These are phyloP conservation scores for Gentiana straminea DNA, from an alignment of 257 asterid species.

Conservation along the genomic window DNA sequence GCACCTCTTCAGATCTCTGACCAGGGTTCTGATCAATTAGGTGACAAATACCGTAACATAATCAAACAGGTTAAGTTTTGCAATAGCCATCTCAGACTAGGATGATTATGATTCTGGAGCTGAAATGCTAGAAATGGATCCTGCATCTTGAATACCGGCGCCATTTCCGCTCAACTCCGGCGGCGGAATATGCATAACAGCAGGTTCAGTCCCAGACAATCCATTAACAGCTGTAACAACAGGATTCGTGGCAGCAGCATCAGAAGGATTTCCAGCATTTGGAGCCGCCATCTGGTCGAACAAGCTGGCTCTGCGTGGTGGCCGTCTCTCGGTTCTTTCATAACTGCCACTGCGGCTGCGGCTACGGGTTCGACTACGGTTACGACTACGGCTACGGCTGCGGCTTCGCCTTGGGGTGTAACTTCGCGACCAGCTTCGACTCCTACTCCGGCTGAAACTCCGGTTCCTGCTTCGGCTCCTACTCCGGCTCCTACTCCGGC, in stretches of 20 bases:
- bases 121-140: slow-evolving; percentile 19
- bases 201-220: slow-evolving; percentile 20
- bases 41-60: too few species aligned
- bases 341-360: slow-evolving; percentile 36
- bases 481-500: slow-evolving; percentile 37
- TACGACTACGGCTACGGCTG: slow-evolving; percentile 38
- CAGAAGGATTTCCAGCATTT: slow-evolving; percentile 7
- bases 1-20: too few species aligned
- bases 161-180: slow-evolving; percentile 6
- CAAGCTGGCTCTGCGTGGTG: slow-evolving; percentile 48
- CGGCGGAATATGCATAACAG: slow-evolving; percentile 12
- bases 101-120: slow-evolving; percentile 15
- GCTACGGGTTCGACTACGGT: slow-evolving; percentile 43
- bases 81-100: too few species aligned
- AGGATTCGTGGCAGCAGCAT: slow-evolving; percentile 9
- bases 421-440: slow-evolving; percentile 58
- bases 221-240: slow-evolving; percentile 16
- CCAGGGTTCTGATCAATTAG: too few species aligned
- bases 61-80: too few species aligned
- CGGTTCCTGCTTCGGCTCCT: slow-evolving; percentile 36
- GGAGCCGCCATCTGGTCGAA: slow-evolving; percentile 62
- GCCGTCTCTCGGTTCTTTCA: slow-evolving; percentile 52
- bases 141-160: slow-evolving; percentile 10
- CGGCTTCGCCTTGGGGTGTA: slow-evolving; percentile 37
- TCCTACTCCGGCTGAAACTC: slow-evolving; percentile 38